Evolutionary conservation across 2,329 filamentous ascomycete species (phyloP).

Genomic region (Phaeoacremonium minimum): DNA sequence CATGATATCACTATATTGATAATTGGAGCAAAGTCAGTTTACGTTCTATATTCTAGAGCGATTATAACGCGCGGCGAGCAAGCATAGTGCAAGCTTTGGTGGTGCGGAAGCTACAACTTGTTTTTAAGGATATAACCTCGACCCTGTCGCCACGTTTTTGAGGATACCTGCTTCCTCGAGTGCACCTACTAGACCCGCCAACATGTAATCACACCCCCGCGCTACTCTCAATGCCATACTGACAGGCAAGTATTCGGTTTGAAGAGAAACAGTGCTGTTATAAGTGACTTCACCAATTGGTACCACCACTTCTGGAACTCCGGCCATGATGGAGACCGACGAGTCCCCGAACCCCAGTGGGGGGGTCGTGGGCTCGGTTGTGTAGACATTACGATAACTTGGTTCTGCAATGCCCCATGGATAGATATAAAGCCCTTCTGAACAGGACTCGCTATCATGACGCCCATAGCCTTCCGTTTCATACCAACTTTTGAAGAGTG

Average conservation of each 20-base stretch:
- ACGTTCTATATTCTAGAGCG: too few species aligned
- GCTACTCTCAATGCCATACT: conserved; percentile 13
- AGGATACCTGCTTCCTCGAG: conserved; percentile 3
- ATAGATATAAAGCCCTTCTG: conserved; percentile 10
- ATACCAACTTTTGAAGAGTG: conserved; percentile 8
- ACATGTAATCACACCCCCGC: conserved; percentile 9
- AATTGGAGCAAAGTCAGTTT: too few species aligned
- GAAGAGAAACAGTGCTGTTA: conserved; percentile 2
- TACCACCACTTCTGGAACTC: conserved; percentile 5
- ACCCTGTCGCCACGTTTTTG: conserved; percentile 1
- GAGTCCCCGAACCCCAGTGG: conserved; percentile 5
- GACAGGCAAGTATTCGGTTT: conserved; percentile 3
- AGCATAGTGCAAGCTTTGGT: too few species aligned
- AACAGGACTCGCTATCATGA: conserved; percentile 7
- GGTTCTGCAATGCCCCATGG: conserved; percentile 3
- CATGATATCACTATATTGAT: too few species aligned
- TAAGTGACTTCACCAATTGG: conserved; percentile 4
- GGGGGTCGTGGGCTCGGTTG: background rate
- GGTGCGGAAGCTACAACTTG: too few species aligned
- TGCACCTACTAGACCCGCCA: conserved; percentile 3
- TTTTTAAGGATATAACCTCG: background rate
- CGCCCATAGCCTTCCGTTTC: conserved; percentile 9
- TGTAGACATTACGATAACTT: conserved; percentile 7
- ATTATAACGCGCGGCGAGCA: too few species aligned
- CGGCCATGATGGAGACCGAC: conserved; percentile 1